phyloP scores from a whole-genome alignment of 2,329 filamentous ascomycete genomes.

The Neofusicoccum cordaticola region DNA sequence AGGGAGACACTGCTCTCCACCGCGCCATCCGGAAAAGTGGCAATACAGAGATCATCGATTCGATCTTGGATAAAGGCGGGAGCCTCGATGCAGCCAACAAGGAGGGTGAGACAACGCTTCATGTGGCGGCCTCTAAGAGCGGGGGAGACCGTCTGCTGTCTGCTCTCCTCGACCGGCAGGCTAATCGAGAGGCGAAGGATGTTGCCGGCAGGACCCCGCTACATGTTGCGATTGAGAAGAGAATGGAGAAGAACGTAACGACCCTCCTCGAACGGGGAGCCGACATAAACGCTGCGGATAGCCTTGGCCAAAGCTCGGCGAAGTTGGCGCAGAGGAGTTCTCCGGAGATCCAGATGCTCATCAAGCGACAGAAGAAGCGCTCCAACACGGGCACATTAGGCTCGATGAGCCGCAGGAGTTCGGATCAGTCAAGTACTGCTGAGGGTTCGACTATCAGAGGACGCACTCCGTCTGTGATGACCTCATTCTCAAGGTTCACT shows the following conservation, averaged over 20 bases:
- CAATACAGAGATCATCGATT: conserved; percentile 1
- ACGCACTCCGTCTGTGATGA: background rate
- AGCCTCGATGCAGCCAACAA: conserved; percentile 1
- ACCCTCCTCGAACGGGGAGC: conserved; percentile 6
- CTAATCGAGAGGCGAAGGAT: conserved; percentile 7
- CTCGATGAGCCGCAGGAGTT: background rate
- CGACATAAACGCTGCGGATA: background rate
- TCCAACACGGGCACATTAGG: background rate
- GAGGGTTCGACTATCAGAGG: background rate
- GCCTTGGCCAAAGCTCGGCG: background rate
- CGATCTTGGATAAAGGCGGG: background rate
- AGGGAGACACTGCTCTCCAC: conserved; percentile 14
- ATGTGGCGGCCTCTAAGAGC: conserved; percentile 6
- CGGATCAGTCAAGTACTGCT: conserved; percentile 1
- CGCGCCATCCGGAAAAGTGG: conserved; percentile 9
- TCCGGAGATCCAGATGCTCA: conserved; percentile 7
- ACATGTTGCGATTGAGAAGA: conserved; percentile 12
- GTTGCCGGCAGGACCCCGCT: conserved; percentile 5
- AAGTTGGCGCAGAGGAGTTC: conserved; percentile 10
- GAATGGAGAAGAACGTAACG: background rate
- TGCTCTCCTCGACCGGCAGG: background rate
- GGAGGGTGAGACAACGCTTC: conserved; percentile 9
- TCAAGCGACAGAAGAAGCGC: background rate
- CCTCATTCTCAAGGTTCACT: background rate
- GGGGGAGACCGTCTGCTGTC: background rate